phyloP scores from a whole-genome alignment of 208 protist genomes.

The Acanthamoeba lenticulata region DNA sequence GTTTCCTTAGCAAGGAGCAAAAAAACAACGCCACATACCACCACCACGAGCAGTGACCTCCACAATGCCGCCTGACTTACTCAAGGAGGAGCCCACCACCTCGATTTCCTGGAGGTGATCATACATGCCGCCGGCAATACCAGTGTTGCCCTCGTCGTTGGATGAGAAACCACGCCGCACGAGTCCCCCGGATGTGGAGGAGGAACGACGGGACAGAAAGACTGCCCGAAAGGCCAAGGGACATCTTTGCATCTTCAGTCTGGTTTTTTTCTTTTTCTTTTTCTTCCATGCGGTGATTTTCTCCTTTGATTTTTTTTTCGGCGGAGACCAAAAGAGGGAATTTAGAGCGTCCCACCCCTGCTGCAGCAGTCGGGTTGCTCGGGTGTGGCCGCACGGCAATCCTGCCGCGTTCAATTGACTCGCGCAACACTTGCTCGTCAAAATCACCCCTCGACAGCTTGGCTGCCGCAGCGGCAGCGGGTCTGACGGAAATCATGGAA shows the following conservation, averaged over 20 bases:
- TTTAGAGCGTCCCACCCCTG: background rate
- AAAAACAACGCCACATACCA: background rate
- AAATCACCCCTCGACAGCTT: background rate
- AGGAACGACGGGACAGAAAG: too few relatives aligned
- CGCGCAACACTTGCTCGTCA: background rate
- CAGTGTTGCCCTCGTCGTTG: background rate
- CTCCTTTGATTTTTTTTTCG: background rate
- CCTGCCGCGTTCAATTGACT: too few relatives aligned
- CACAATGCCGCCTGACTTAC: background rate
- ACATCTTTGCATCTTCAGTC: background rate
- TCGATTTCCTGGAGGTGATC: constrained; percentile 17
- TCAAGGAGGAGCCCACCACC: background rate
- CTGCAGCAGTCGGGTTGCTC: background rate
- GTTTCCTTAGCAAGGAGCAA: too few relatives aligned
- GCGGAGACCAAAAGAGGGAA: background rate
- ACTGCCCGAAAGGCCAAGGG: background rate
- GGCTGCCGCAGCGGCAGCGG: background rate
- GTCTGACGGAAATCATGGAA: background rate
- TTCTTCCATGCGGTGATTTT: background rate
- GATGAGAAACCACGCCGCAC: background rate
- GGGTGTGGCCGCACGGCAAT: too few relatives aligned
- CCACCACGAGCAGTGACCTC: background rate
- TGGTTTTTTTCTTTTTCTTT: too few relatives aligned
- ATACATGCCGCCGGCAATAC: background rate
- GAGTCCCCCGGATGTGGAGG: too few relatives aligned